Base-by-base conservation (phyloP, 2,329 filamentous ascomycete species). In the Davidsoniella australis region DNA sequence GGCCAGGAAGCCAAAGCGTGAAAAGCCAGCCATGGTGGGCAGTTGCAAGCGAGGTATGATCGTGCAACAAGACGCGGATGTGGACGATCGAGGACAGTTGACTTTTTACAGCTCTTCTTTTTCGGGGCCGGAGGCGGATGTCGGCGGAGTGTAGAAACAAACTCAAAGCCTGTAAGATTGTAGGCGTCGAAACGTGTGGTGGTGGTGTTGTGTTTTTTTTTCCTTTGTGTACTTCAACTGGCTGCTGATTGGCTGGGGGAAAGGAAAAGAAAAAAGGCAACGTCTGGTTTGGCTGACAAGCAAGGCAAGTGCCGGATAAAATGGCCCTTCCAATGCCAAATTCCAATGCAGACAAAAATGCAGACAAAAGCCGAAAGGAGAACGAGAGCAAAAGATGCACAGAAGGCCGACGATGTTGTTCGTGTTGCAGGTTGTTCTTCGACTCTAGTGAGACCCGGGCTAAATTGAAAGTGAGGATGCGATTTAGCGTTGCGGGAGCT, bases 1-100 rank as follows among this genome's bases (percentile, higher is more conserved):
- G 62, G 82, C 80, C 64, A 96, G 67, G 63, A 98, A 96, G 61
- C 80, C 81, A 60, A 84, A 76, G 61, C 88, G 85, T 57, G 67
- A 50, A 45, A 50, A 50, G 36, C 48, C 41, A n/a, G 48, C 51
- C 48, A 50, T 53, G 47, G 14, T 29, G 26, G 16, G 16, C 26
- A 16, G 4, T 29, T 18, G 18, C 9, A 12, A 33, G 29, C 29
- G 29, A 33, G 29, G 20, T 23, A n/a, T 20, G 42, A 10, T 33
- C 29, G 9, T 12, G 20, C 20, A 23, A 23, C 20, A 12, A 12
- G 29, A 33, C 8, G 29, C 29, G 12, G 29, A 36, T 4, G 29
- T 33, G 6, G 29, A 33, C 12, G 4, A 33, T 33, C 29, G 12
- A 10, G 29, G 20, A 23, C 20, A 33, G 29, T 12, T 9, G 12